Evolutionary conservation across 768 basidiomycete species (phyloP), one percentile per base, ranked within the genome.

Genomic region (Tulasnella sp.): DNA sequence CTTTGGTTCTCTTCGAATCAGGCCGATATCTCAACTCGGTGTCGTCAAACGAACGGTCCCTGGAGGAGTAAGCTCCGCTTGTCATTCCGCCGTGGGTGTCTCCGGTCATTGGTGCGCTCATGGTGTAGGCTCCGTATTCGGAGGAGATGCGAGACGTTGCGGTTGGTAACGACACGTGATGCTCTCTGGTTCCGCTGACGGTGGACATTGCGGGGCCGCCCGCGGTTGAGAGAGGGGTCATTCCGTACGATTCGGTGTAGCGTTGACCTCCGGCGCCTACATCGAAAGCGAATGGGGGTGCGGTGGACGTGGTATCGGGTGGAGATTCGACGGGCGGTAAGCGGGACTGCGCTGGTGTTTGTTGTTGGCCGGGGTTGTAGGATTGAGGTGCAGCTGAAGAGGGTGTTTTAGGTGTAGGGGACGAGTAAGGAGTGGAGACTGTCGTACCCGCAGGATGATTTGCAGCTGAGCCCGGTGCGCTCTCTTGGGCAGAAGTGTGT

Each of bases 211-310:
- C 13, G n/a, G 71, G 71, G 2, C 71, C 71, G 10, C 26, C 69
- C 20, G 77, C 9, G 42, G 77, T 51, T 18, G 77, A 77, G 29
- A 77, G 32, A 3, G 77, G 77, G 37, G 77, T 77, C 77, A 77
- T 77, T 1, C 55, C 29, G n/a, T 77, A 77, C 1, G 61, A 46
- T 70, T 77, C 77, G 26, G 35, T 20, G 35, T 71, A 73, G 11
- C 26, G 67, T 55, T 77, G 32, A 69, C 69, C 69, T 20, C 42
- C 71, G 35, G 69, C 16, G 57, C 46, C 35, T 40, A 69, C 40
- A 37, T 77, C 77, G 48, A 73, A 77, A 40, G 77, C 77, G 44
- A 77, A 77, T 42, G 77, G 77, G 15, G 77, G 77, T 3, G 69
- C 77, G 42, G 77, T 71, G 29, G 77, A 77, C 29, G 67, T 35